A percentile compares a stretch with the other conserved stretches of the same genome.
phyloP scores from a whole-genome alignment of 2,329 filamentous ascomycete genomes.

The Westerdykella sp. region DNA sequence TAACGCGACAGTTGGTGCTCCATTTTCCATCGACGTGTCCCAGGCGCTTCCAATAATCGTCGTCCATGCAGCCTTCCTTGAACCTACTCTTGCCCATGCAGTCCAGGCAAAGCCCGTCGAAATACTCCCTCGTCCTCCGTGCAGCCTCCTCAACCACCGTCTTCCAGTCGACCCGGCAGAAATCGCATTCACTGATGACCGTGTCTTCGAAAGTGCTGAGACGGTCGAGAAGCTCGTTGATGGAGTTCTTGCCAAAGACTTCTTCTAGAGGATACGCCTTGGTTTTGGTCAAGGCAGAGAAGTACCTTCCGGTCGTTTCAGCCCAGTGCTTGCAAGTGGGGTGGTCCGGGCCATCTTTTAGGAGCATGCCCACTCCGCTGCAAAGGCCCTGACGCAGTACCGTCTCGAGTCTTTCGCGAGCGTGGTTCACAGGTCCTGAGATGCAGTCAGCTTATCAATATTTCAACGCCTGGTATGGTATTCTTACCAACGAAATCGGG shows the following conservation, averaged over 20 bases:
- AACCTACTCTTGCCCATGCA: slow-evolving; percentile 20
- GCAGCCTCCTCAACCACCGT: background rate
- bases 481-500: slow-evolving; percentile 16
- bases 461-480: background rate
- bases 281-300: slow-evolving; percentile 9
- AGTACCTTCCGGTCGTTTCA: slow-evolving; percentile 11
- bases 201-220: slow-evolving; percentile 8
- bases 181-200: background rate
- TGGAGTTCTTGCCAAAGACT: slow-evolving; percentile 6
- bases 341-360: slow-evolving; percentile 3
- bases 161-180: slow-evolving; percentile 2
- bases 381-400: slow-evolving; percentile 10
- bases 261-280: slow-evolving; percentile 15
- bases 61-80: slow-evolving; percentile 7
- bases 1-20: slow-evolving; percentile 20
- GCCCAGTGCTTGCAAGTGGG: slow-evolving; percentile 10
- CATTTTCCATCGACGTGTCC: slow-evolving; percentile 12
- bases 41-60: slow-evolving; percentile 18
- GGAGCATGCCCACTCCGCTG: slow-evolving; percentile 8
- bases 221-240: slow-evolving; percentile 8
- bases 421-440: slow-evolving; percentile 16
- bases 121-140: slow-evolving; percentile 6
- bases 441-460: too few relatives aligned
- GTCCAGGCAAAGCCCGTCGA: slow-evolving; percentile 30
- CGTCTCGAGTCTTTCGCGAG: slow-evolving; percentile 14